Evolutionary conservation across 208 protist species (phyloP).

Genomic region (Crithidia sp.): DNA sequence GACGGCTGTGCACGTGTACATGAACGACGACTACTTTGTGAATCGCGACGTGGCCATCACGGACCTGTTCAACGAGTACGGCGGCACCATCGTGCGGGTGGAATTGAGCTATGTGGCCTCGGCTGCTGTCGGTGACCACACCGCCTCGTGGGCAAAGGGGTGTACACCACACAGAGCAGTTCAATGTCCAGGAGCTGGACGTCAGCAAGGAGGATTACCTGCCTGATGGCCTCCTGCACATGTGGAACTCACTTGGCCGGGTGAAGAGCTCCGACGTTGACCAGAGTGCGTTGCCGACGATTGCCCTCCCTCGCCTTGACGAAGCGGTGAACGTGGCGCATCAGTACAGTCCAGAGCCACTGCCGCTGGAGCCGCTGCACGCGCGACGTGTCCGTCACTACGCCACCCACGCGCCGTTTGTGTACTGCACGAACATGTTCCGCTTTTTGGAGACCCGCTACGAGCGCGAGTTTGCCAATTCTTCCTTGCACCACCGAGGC

Average conservation of each 20-base stretch:
- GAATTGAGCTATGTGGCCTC: constrained; percentile 15
- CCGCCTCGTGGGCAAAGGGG: constrained; percentile 31
- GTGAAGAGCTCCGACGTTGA: background rate
- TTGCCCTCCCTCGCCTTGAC: background rate
- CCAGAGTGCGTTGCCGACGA: background rate
- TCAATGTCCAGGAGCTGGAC: constrained; percentile 46
- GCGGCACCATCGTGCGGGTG: constrained; percentile 44
- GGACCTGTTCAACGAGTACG: constrained; percentile 50
- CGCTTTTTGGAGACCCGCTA: constrained; percentile 45
- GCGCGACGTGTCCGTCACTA: constrained; percentile 36
- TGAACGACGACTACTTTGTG: constrained; percentile 72
- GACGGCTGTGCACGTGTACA: constrained; percentile 47
- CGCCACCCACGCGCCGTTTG: constrained; percentile 61
- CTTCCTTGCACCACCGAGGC: constrained; percentile 26
- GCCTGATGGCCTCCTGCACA: constrained; percentile 12
- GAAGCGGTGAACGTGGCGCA: background rate
- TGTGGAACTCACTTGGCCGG: constrained; percentile 5
- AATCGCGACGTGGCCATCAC: constrained; percentile 41
- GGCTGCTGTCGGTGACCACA: background rate
- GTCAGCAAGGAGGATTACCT: constrained; percentile 28
- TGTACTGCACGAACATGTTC: constrained; percentile 65
- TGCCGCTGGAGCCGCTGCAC: background rate
- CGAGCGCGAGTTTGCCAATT: constrained; percentile 39
- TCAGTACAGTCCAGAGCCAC: constrained; percentile 1
- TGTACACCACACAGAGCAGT: constrained; percentile 42